phyloP scores from a whole-genome alignment of 2,329 filamentous ascomycete species.

The Cladosporium cucumerinum region DNA sequence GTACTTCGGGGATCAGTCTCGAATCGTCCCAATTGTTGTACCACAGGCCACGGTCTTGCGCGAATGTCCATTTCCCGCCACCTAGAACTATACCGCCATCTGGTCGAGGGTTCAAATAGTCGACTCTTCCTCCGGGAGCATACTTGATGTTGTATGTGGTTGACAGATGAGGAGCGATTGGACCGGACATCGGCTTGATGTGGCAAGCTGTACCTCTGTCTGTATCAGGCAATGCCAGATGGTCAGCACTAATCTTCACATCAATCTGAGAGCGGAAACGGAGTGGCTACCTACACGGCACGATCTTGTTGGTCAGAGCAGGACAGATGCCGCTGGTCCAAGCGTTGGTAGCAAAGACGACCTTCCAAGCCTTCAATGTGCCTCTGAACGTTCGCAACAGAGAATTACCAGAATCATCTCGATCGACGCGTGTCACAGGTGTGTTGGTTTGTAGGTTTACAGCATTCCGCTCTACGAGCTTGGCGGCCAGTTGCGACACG shows the following conservation, averaged over 20 bases:
- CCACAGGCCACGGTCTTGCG: conserved; percentile 25
- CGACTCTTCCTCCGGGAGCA: conserved; percentile 17
- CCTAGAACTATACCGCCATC: conserved; percentile 48
- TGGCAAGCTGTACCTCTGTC: conserved; percentile 49
- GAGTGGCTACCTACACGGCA: conserved; percentile 19
- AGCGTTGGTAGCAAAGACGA: conserved; percentile 33
- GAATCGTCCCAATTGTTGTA: background rate
- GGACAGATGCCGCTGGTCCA: conserved; percentile 31
- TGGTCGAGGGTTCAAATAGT: conserved; percentile 44
- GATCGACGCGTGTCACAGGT: background rate
- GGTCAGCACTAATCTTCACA: background rate
- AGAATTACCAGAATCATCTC: background rate
- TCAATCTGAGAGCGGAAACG: background rate
- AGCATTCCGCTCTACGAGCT: conserved; percentile 20
- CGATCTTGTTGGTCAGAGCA: conserved; percentile 35
- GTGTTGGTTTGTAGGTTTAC: background rate
- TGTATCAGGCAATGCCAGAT: background rate
- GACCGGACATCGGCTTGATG: conserved; percentile 11
- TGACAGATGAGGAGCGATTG: conserved; percentile 23
- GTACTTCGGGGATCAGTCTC: conserved; percentile 42
- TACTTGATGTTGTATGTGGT: conserved; percentile 32
- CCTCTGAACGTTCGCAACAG: background rate
- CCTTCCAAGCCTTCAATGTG: conserved; percentile 30
- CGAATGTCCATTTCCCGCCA: conserved; percentile 40
- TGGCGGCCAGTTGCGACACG: conserved; percentile 25